These are phyloP conservation scores for Petunia axillaris DNA, from an alignment of 257 asterid genomes.

Conservation along the genomic window DNA sequence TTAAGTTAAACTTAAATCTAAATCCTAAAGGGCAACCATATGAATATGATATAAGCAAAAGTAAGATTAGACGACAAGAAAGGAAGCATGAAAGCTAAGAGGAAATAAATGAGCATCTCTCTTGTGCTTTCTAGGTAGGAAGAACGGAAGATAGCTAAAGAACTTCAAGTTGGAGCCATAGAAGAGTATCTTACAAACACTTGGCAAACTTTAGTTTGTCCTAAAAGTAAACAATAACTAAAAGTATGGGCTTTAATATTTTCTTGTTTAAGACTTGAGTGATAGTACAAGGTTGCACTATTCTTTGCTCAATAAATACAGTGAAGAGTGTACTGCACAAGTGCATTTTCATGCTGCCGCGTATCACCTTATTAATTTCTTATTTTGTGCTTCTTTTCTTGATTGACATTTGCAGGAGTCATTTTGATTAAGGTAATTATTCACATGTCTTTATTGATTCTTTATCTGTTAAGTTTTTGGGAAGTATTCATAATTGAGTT, in stretches of 20 bases:
- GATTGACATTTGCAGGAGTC: not conserved
- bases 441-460: not conserved
- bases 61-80: not conserved
- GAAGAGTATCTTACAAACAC: slow-evolving; percentile 35
- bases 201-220: slow-evolving; percentile 26
- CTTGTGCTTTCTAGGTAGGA: not conserved
- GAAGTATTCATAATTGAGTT: not conserved
- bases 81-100: not conserved
- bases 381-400: not conserved
- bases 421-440: not conserved
- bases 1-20: too few relatives aligned
- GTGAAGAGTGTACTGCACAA: not conserved
- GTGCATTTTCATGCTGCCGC: not conserved
- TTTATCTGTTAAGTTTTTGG: not conserved
- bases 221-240: not conserved
- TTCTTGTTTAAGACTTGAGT: not conserved
- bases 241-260: not conserved
- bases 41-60: not conserved
- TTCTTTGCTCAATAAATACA: not conserved
- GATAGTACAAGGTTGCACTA: not conserved
- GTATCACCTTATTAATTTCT: too few relatives aligned
- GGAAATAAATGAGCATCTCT: not conserved
- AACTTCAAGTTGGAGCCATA: not conserved
- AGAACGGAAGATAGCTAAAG: not conserved
- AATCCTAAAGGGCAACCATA: not conserved